Percentiles rank a stretch among this genome's conserved stretches.
phyloP scores from a whole-genome alignment of 148 eudicot species.

The Rhododendron mucronatum region DNA sequence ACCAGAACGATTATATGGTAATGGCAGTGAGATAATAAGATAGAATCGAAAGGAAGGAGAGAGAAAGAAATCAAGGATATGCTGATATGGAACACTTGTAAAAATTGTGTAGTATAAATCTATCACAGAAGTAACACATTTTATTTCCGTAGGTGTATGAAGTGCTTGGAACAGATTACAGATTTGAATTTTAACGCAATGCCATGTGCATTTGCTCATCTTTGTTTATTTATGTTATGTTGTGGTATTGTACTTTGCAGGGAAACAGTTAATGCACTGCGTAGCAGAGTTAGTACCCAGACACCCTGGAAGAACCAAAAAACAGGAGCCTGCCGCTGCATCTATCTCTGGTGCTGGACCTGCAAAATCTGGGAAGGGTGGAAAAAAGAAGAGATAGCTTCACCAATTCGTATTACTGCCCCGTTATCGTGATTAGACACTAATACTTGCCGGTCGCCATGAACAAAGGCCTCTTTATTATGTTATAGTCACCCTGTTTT shows the following conservation, averaged over 20 bases:
- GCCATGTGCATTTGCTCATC: neutral
- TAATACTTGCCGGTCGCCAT: neutral
- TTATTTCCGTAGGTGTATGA: neutral
- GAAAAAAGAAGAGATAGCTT: slow-evolving; percentile 27
- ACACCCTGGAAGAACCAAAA: slow-evolving; percentile 71
- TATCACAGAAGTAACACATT: neutral
- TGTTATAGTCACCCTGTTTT: neutral
- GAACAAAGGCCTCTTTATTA: neutral
- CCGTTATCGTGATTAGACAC: too few species aligned
- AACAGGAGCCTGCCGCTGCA: slow-evolving; percentile 51
- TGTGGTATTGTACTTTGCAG: slow-evolving; percentile 15
- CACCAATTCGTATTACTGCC: neutral
- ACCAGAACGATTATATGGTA: neutral
- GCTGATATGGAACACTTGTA: neutral
- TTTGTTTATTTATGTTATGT: neutral
- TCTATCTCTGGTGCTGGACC: slow-evolving; percentile 16
- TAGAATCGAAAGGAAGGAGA: neutral
- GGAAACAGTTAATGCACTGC: slow-evolving; percentile 50
- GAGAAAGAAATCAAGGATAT: neutral
- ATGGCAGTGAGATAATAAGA: neutral
- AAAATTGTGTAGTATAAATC: neutral
- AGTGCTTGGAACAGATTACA: neutral
- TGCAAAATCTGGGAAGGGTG: slow-evolving; percentile 30
- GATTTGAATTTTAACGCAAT: neutral
- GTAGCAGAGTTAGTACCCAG: slow-evolving; percentile 74